Conservation (phyloP, 345 rosid species). For the Moricandia arvensis region DNA sequence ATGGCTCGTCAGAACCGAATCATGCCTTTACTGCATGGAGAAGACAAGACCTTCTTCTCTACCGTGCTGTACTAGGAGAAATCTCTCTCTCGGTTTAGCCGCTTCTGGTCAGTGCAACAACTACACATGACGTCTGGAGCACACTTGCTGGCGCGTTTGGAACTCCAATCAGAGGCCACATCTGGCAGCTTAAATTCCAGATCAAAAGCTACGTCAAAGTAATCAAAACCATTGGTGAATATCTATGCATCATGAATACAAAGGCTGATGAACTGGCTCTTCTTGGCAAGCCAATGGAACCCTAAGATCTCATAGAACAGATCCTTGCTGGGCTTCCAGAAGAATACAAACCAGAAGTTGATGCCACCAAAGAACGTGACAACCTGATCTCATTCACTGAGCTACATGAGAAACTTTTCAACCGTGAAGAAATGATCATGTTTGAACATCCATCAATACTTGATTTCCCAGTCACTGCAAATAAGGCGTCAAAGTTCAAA, state of each 20-base stretch:
- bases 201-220: background rate
- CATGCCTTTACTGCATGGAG: background rate
- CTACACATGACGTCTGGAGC: background rate
- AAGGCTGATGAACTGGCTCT: background rate
- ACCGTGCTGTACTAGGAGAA: background rate
- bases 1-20: background rate
- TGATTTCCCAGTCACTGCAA: background rate
- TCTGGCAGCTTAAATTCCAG: background rate
- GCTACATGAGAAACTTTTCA: too few relatives aligned
- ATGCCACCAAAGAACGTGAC: too few relatives aligned
- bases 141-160: background rate
- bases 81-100: background rate
- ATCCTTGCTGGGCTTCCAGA: background rate
- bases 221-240: background rate
- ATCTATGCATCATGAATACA: background rate
- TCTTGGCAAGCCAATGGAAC: background rate
- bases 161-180: background rate
- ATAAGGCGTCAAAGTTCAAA: background rate
- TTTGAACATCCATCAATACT: background rate
- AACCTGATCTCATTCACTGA: background rate
- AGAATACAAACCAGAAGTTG: too few relatives aligned
- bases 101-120: background rate
- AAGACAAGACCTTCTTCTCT: background rate
- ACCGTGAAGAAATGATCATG: background rate
- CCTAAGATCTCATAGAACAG: background rate